Evolutionary conservation across 306 rosid species (phyloP), one percentile per base, ranked within the genome.

Genomic region (Psophocarpus tetragonolobus): DNA sequence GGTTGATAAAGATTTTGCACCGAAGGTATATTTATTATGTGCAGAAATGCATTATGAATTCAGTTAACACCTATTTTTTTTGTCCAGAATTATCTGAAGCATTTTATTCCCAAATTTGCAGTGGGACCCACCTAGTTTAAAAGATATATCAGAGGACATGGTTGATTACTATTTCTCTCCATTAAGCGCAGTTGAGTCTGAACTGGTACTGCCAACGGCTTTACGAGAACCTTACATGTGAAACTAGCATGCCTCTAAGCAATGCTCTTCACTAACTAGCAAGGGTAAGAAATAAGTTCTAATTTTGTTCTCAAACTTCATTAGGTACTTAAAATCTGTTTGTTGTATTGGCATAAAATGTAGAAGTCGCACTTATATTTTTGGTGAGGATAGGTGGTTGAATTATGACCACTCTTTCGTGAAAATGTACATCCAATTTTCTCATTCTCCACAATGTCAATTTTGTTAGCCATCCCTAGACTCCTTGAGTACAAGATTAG

Each of bases 1-100:
- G 85, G 91, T 91, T 42, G 92, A 95, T 36, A 95, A 88, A 80
- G 99, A 95, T 85, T 95, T 95, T 57, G 86, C 96, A 10, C 99
- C 99, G 5, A 91, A 88, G 97, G 99, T 92, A 90, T 54, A 89
- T 54, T 62, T 21, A 56, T 47, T 60, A 41, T 69, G 54, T 60
- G 72, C 39, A 50, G 60, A 67, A n/a, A 53, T 57, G 23, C 69
- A 44, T 62, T 23, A 5, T 27, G n/a, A 44, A 62, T 56, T 53
- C 30, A 30, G 38, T 35, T 51, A 33, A n/a, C 10, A 26, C 9
- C 3, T 48, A 13, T 45, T 29, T 17, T 24, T 65, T 42, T 73
- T 12, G 20, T 20, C 1, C 24, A 30, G 26, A 76, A 20, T 64
- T 26, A 23, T 76, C 32, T 71, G 54, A 35, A 64, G 42, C 17